Evolutionary conservation across 1,284 basidiomycete species (phyloP), one percentile per base, ranked within the genome.

Genomic region (Ustanciosporium gigantosporum): DNA sequence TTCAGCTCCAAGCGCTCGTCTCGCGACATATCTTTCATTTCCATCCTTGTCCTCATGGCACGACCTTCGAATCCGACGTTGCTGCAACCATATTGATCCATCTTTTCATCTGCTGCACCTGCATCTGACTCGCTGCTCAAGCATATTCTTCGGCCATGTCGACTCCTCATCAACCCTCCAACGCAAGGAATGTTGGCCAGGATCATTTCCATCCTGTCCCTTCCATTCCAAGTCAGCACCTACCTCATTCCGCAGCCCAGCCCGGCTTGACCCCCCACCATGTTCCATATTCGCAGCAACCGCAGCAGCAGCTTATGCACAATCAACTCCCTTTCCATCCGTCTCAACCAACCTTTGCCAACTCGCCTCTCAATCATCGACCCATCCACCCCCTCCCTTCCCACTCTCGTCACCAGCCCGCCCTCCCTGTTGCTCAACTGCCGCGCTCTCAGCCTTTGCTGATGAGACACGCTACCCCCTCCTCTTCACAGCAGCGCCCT

Each of bases 191-290:
- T n/a, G n/a, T n/a, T n/a, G n/a, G n/a, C 32, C 11, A 29, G 11
- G n/a, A 29, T n/a, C 9, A 29, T n/a, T n/a, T 29, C 27, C 14
- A 35, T 19, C 11, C 11, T 9, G 32, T 35, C 32, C 32, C 14
- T 19, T 35, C 32, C 21, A 46, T 61, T 3, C 51, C 46, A 19
- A 61, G 58, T 19, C 58, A 61, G 37, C 41, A 56, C 17, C 37
- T 48, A 2, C 47, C 50, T 11, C 47, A 41, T 36, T n/a, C 40
- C 31, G 5, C 49, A 48, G 19, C 25, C 29, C 11, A 9, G 27
- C 11, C 27, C 27, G 27, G 11, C n/a, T 29, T n/a, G n/a, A n/a
- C 27, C 27, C 27, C 9, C n/a, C 27, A 9, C n/a, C 27, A 29
- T 29, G 11, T 29, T 29, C 36, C 36, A n/a, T 41, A 44, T 15